Base-by-base conservation (phyloP, 768 basidiomycete species). In the Heimioporus sp. region DNA sequence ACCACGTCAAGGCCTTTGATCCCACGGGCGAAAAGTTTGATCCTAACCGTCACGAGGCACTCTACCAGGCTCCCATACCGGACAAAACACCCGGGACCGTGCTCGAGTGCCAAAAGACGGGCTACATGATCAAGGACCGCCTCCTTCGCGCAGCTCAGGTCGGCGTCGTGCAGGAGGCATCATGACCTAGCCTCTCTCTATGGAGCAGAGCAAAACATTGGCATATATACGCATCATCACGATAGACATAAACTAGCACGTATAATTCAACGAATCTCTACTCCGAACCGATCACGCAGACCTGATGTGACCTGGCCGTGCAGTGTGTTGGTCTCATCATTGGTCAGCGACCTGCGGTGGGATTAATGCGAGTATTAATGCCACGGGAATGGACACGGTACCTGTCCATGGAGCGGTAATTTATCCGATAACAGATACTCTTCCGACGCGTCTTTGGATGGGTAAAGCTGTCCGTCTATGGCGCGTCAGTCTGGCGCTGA, bases 391-490 rank as follows among this genome's bases (percentile, higher is more conserved):
- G 17, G 52, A 31, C 4, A 10, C 17, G 73, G 54, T 61, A 89
- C 90, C 87, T 85, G 69, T 98, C 96, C 94, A 98, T 96, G 28
- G 95, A 97, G 52, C 95, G 77, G 68, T 98, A 99, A 62, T 91
- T 93, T 55, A 98, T 81, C 46, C 96, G 79, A 71, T 93, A 98
- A 62, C 93, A 92, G 57, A 88, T 72, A 59, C 92, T 94, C 47
- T 78, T 80, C 40, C 85, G 80, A 24, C 79, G 76, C 4, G 92
- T 92, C 71, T 92, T 93, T 0, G 94, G 93, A 69, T 99, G 93
- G 15, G 77, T 76, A 66, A 98, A 99, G 30, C 82, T 76, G 72
- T 99, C 97, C 57, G 96, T 86, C 97, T 99, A 64, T 8, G 21
- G 17, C 48, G 43, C 35, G 36, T 63, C 48, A 58, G 49, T 32